These are phyloP conservation scores for Phoenix roebelenii DNA, from an alignment of 176 grass and related monocot species.

Conservation along the genomic window DNA sequence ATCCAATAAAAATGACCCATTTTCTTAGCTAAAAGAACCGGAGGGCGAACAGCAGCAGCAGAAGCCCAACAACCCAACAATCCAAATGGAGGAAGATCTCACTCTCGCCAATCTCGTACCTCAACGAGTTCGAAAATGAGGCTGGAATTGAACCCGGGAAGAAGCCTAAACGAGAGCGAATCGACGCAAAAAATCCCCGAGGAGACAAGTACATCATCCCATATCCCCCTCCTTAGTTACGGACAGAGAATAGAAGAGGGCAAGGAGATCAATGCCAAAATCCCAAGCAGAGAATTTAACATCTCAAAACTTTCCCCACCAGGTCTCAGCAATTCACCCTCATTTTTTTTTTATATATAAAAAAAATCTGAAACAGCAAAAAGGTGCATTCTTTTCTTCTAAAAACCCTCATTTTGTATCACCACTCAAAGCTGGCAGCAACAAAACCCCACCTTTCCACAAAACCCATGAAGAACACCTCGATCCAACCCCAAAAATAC, in stretches of 20 bases:
- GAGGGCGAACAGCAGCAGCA: background rate
- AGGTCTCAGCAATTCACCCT: background rate
- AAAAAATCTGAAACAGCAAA: background rate
- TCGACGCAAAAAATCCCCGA: background rate
- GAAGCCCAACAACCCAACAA: background rate
- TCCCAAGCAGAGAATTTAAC: background rate
- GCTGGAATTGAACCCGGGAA: background rate
- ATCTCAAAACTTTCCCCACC: background rate
- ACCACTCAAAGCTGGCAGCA: slow-evolving; percentile 8
- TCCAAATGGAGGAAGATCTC: background rate
- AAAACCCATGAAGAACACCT: background rate
- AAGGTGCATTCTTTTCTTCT: background rate
- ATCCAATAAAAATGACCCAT: background rate
- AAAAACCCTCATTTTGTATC: slow-evolving; percentile 7
- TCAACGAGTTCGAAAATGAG: background rate
- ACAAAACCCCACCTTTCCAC: slow-evolving; percentile 1
- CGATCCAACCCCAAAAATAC: no score
- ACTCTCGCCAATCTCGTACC: background rate
- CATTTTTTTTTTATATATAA: background rate
- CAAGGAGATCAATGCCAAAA: no score
- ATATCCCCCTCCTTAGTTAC: no score
- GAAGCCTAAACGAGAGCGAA: background rate
- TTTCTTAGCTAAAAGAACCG: background rate
- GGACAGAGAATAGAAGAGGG: no score
- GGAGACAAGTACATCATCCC: no score